Conservation (phyloP, 2,329 filamentous ascomycete species). For the Penicillium brasilianum region DNA sequence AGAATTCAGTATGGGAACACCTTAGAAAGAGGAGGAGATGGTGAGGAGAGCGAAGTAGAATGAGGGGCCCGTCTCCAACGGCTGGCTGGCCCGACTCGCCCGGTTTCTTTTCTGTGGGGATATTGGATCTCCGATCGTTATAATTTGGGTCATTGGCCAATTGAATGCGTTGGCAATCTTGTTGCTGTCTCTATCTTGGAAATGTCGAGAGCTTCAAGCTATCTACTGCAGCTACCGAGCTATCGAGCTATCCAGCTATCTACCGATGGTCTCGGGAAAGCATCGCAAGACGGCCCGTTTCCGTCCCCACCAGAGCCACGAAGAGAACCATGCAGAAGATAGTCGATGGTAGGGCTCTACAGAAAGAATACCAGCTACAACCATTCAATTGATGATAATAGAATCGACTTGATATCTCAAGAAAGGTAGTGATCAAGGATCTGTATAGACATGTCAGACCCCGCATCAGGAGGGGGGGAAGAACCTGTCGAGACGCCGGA, state of each 20-base stretch:
- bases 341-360: background rate
- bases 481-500: background rate
- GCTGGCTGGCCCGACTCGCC: conserved; percentile 14
- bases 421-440: no score
- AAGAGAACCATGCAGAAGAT: background rate
- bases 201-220: background rate
- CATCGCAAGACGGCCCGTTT: background rate
- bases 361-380: background rate
- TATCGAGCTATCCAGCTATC: background rate
- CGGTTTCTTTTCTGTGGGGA: background rate
- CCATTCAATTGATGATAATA: background rate
- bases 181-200: background rate
- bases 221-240: background rate
- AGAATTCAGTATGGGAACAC: conserved; percentile 9
- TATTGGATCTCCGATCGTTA: background rate
- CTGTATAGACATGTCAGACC: background rate
- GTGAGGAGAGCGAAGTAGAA: conserved; percentile 18
- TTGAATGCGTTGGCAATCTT: background rate
- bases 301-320: background rate
- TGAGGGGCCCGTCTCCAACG: conserved; percentile 25
- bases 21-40: conserved; percentile 8
- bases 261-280: background rate
- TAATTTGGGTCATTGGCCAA: background rate
- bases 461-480: background rate
- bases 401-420: background rate